Evolutionary conservation across 2,329 filamentous ascomycete genomes (phyloP), one percentile per base, ranked within the genome.

Genomic region (Rhytidhysteron rufulum): DNA sequence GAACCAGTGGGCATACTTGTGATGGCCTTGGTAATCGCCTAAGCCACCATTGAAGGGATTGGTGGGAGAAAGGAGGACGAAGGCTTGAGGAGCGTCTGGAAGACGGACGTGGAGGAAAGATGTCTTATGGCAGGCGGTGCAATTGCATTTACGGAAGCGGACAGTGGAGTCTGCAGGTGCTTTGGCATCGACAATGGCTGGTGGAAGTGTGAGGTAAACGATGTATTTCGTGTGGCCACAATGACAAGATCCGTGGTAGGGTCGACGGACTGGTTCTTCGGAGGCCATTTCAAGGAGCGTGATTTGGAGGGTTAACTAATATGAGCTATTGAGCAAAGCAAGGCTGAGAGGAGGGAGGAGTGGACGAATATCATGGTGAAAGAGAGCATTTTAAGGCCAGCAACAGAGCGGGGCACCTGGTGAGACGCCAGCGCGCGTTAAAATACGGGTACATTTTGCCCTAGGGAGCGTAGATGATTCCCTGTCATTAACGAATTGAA

Each of bases 191-290:
- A 33, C 13, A 15, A 10, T 17, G n/a, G 31, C 10, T 3, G 31
- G 31, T 3, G 31, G 31, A 4, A 19, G 19, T 17, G 19, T 16
- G 33, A 18, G n/a, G 21, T 18, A 13, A 5, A 4, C n/a, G 4
- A 35, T 8, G 41, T 13, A 37, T 34, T 16, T n/a, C 8, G 35
- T 9, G 34, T 19, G 50, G 17, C 31, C 31, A 9, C 31, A 33
- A 17, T 33, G 31, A 17, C 31, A 31, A 6, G 17, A 16, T 13
- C 13, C 32, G 20, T 25, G 13, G 31, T 22, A 22, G 13, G 15
- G 34, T 16, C 34, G 34, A n/a, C 34, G 34, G 19, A 11, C 19
- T 4, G 34, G 22, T 27, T 8, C 13, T 27, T 27, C 24, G 7
- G 24, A 27, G 24, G 24, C 24, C 24, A 27, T 27, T n/a, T n/a